These are phyloP conservation scores for Aspergillus aculeatinus DNA, from an alignment of 2,329 filamentous ascomycete species.

Conservation along the genomic window DNA sequence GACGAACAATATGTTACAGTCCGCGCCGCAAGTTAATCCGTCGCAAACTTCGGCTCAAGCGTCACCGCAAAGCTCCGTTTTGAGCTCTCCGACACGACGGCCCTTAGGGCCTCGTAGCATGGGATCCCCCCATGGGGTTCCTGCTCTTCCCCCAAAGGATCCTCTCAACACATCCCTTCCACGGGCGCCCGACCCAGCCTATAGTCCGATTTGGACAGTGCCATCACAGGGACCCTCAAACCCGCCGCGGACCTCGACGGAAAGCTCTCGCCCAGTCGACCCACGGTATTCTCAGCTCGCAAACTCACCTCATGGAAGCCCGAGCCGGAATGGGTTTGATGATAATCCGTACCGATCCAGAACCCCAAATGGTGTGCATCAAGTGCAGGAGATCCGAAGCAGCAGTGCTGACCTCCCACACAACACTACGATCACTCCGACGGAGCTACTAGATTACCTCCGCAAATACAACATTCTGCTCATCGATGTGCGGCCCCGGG, in stretches of 20 bases:
- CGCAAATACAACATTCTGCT: constrained; percentile 67
- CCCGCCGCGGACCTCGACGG: constrained; percentile 42
- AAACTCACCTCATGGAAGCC: constrained; percentile 35
- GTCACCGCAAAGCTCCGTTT: constrained; percentile 17
- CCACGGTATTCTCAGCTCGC: constrained; percentile 38
- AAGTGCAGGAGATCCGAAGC: constrained; percentile 41
- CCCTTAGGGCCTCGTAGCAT: constrained; percentile 47
- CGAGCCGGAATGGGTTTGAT: constrained; percentile 32
- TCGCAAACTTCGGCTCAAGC: constrained; percentile 24
- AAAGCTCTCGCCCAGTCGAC: constrained; percentile 40
- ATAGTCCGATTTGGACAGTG: constrained; percentile 47
- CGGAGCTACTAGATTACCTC: constrained; percentile 71
- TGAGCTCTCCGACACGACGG: constrained; percentile 28
- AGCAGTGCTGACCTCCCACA: constrained; percentile 51
- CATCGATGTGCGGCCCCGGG: constrained; percentile 79
- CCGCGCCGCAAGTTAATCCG: constrained; percentile 21
- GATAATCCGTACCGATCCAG: constrained; percentile 47
- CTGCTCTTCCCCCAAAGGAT: constrained; percentile 45
- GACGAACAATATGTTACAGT: constrained; percentile 13
- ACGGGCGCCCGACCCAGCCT: constrained; percentile 49
- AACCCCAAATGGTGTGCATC: constrained; percentile 44
- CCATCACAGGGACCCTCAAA: constrained; percentile 39
- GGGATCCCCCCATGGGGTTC: constrained; percentile 34
- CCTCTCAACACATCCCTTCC: constrained; percentile 45
- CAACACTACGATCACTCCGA: constrained; percentile 64